Base-by-base conservation (phyloP, 1,284 basidiomycete genomes). In the Phylloboletellus chloephorus region DNA sequence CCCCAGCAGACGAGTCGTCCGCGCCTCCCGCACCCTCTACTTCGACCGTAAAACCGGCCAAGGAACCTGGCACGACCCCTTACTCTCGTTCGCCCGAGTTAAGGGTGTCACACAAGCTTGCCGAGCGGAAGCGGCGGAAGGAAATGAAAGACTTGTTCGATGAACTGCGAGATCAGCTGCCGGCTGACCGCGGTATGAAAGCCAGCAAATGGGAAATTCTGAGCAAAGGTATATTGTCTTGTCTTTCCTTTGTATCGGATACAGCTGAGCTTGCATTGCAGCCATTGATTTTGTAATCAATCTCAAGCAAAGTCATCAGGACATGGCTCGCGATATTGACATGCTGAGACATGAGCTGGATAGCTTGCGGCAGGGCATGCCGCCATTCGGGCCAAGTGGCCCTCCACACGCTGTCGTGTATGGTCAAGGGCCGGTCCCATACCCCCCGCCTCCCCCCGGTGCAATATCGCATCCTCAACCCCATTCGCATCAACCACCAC, bases 111-210 rank as follows among this genome's bases (percentile, higher is more conserved):
- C 93, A 97, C 67, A 96, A 96, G 61, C 76, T 96, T 15, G 93
- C 93, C 2, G 93, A 97, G 67, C 72, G 93, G 47, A 96, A 97
- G 65, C 72, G 93, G 52, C 75, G 93, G 61, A 95, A 93, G 68
- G 93, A 97, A 66, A 97, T 97, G 93, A 94, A 94, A 60, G 92
- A 96, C 47, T 64, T 97, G 35, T 97, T 96, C 58, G 93, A 97
- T 54, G 93, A 97, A 64, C 68, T 97, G 46, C 76, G 89, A 43
- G 92, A 94, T 63, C 81, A 88, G 52, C 69, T 97, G 23, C 93
- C 93, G 3, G 84, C 87, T 31, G 90, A 94, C 64, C 76, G 90
- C 42, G 89, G 88, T 24, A 87, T 91, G 82, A 95, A 96, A 62
- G 85, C 89, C 15, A 91, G 88, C 67, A 97, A 97, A 67, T 96